Evolutionary conservation across 2,329 filamentous ascomycete species (phyloP), one percentile per base, ranked within the genome.

Genomic region (Alternaria dauci): DNA sequence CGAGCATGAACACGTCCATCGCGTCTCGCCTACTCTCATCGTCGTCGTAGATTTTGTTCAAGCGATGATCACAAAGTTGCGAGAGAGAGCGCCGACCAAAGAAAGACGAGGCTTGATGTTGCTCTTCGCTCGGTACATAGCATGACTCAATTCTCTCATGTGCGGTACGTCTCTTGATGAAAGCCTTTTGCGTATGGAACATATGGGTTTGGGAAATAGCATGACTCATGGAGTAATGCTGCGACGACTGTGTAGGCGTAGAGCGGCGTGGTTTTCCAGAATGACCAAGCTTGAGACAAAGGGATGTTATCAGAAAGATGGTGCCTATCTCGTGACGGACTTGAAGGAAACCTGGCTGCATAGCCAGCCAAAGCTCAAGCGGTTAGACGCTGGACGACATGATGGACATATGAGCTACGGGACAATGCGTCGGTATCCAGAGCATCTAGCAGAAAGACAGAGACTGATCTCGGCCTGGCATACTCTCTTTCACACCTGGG

Each of bases 31-130:
- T 11, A 5, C 38, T 26, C 43, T 55, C 7, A 14, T 32, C 6
- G 28, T 55, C 9, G 39, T 55, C 0, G 30, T 55, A 55, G 44
- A 59, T 18, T 48, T 44, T 26, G 38, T 20, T 5, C 30, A 55
- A 18, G 26, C 32, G 5, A 43, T 43, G 57, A 44, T 34, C 9
- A 41, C 36, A 20, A 26, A 52, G 25, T 41, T 18, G 16, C 39
- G 39, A 5, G 28, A 52, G n/a, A 52, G 50, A 39, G 36, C 39
- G 16, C 20, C 51, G 14, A 43, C 51, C 1, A 43, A 53, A 25
- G 39, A 53, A 23, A 12, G 28, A 44, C 20, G 4, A 18, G 18
- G 39, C 1, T 14, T 53, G 50, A 36, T 20, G 38, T 39, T 20
- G 2, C 8, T 39, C 38, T 39, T 39, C n/a, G 20, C 8, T 39